These are phyloP conservation scores for Pyrenophora seminiperda DNA, from an alignment of 2,329 filamentous ascomycete genomes.

Conservation along the genomic window DNA sequence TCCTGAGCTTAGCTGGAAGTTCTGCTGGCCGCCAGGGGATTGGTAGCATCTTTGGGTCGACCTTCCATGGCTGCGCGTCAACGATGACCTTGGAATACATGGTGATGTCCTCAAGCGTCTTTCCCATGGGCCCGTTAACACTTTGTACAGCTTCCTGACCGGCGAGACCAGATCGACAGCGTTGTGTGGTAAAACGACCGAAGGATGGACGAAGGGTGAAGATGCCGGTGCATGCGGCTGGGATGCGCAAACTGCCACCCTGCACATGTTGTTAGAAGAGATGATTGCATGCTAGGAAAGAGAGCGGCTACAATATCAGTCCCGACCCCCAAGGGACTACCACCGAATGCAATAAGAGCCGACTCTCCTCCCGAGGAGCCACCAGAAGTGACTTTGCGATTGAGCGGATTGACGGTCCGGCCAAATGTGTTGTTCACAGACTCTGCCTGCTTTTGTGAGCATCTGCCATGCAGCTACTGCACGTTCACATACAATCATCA, in stretches of 20 bases:
- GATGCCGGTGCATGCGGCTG: slow-evolving; percentile 63
- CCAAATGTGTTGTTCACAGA: slow-evolving; percentile 69
- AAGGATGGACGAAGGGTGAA: slow-evolving; percentile 63
- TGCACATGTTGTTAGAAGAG: slow-evolving; percentile 12
- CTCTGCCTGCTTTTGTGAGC: slow-evolving; percentile 53
- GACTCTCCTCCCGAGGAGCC: slow-evolving; percentile 71
- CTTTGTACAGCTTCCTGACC: slow-evolving; percentile 69
- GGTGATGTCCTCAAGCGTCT: slow-evolving; percentile 58
- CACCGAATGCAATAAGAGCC: slow-evolving; percentile 64
- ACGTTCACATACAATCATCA: slow-evolving; percentile 61
- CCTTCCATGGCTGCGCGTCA: slow-evolving; percentile 56
- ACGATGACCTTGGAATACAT: slow-evolving; percentile 52
- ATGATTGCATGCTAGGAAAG: neutral
- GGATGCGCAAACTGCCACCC: slow-evolving; percentile 61
- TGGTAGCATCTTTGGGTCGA: slow-evolving; percentile 59
- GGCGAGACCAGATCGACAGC: slow-evolving; percentile 61
- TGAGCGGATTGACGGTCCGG: slow-evolving; percentile 65
- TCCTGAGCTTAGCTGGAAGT: slow-evolving; percentile 57
- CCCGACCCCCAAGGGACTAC: slow-evolving; percentile 65
- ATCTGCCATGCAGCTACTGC: neutral
- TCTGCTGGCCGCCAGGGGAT: slow-evolving; percentile 59
- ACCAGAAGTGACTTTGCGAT: slow-evolving; percentile 64
- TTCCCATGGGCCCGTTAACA: slow-evolving; percentile 67
- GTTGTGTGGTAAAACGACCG: slow-evolving; percentile 64
- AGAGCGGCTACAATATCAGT: slow-evolving; percentile 61